Base-by-base conservation (phyloP, 345 rosid genomes). In the Passiflora organensis region DNA sequence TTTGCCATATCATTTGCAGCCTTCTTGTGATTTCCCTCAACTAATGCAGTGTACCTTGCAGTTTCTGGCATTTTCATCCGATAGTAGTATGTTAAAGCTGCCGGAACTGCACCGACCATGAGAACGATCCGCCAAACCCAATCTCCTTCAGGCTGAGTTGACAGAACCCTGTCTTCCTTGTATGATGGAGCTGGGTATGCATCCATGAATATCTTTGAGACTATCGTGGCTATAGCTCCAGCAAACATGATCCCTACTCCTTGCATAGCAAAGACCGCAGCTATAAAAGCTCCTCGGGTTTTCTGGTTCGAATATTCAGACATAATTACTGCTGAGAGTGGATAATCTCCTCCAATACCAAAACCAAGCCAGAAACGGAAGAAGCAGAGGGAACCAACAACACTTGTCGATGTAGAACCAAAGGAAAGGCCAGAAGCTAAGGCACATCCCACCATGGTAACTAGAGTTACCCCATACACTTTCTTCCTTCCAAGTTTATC, bases 291-390 rank as follows among this genome's bases (percentile, higher is more conserved):
- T 3, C 89, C 83, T 0, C 85, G 78, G 16, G 81, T 78, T 43
- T 62, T 82, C 58, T 78, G 75, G 47, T 80, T 82, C 0, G 82
- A 82, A 41, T 86, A 81, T 60, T 85, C 91, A 0, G 78, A 77
- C 85, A 89, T 89, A 43, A 83, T 85, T 0, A 87, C 78, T 34
- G 94, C 88, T 0, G 94, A 89, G 38, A 85, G 86, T 28, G 94
- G 96, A 47, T 88, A 88, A 47, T 88, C 96, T 8, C 96, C 94
- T 0, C 96, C 94, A 10, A 88, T 78, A 2, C 94, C 96, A 4
- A 86, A 82, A 36, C 90, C 88, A 0, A 83, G 66, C 90, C 91
- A 83, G 54, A 86, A 84, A 57, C 91, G 64, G 43, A 83, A 83
- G 75, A 83, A 86, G 49, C 87, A 81, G 37, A 86, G 83, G 5